A percentile compares a stretch with the other conserved stretches of the same genome.
phyloP scores from a whole-genome alignment of 208 protist genomes.

The Balamuthia mandrillaris region DNA sequence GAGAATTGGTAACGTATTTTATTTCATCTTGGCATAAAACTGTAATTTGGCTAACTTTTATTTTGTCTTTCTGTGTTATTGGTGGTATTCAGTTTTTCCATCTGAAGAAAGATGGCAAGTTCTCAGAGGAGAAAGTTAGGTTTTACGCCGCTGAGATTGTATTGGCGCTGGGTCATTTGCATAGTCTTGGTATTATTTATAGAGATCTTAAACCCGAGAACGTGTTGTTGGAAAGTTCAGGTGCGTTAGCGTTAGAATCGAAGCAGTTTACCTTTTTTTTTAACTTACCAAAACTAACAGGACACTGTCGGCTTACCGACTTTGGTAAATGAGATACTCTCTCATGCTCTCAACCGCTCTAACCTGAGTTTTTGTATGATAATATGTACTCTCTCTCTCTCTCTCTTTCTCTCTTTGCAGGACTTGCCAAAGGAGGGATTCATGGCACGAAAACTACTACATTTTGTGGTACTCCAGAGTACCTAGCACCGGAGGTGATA shows the following conservation, averaged over 20 bases:
- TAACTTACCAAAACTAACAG: neutral
- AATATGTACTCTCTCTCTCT: no score
- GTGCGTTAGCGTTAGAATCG: neutral
- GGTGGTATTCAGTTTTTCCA: no score
- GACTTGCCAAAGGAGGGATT: constrained; percentile 40
- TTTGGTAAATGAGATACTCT: no score
- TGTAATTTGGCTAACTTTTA: neutral
- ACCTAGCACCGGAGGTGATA: constrained; percentile 50
- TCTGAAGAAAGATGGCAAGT: neutral
- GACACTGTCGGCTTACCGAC: neutral
- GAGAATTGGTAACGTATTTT: neutral
- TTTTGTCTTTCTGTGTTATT: neutral
- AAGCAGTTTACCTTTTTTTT: neutral
- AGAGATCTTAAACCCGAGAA: constrained; percentile 67
- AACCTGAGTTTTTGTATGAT: no score
- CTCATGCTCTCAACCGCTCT: no score
- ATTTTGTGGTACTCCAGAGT: constrained; percentile 68
- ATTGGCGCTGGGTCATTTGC: constrained; percentile 67
- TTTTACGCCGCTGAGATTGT: constrained; percentile 72
- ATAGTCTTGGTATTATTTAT: constrained; percentile 46
- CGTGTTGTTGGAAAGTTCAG: constrained; percentile 43
- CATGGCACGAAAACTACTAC: constrained; percentile 47
- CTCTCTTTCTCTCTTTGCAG: no score
- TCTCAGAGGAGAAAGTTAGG: neutral
- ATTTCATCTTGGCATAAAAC: neutral